These are phyloP conservation scores for Westerdykella ornata DNA, from an alignment of 2,329 filamentous ascomycete genomes.

Conservation along the genomic window DNA sequence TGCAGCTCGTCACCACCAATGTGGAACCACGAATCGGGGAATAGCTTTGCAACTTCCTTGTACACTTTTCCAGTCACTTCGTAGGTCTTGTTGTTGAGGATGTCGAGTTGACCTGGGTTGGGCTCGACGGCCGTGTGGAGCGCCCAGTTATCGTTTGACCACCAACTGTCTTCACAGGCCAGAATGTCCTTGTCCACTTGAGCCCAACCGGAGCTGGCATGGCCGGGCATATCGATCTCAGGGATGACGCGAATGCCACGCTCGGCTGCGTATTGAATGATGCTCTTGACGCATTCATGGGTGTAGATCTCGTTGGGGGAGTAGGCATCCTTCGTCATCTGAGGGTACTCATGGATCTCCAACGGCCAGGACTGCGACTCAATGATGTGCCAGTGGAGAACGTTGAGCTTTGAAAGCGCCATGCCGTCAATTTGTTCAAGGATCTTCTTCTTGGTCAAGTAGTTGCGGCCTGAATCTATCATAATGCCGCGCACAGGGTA, in stretches of 20 bases:
- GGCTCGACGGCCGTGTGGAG: slow-evolving; percentile 52
- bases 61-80: slow-evolving; percentile 50
- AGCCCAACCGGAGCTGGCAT: slow-evolving; percentile 51
- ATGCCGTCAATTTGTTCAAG: slow-evolving; percentile 51
- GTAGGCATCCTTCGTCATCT: slow-evolving; percentile 52
- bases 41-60: slow-evolving; percentile 46
- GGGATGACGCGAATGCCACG: slow-evolving; percentile 55
- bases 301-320: slow-evolving; percentile 45
- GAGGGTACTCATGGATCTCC: slow-evolving; percentile 44
- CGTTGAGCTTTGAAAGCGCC: slow-evolving; percentile 52
- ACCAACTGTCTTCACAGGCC: slow-evolving; percentile 53
- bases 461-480: slow-evolving; percentile 52
- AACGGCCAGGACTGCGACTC: slow-evolving; percentile 53
- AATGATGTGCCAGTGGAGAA: slow-evolving; percentile 53
- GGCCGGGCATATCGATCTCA: slow-evolving; percentile 58
- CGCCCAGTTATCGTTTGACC: slow-evolving; percentile 53
- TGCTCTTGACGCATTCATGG: slow-evolving; percentile 37
- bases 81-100: slow-evolving; percentile 52
- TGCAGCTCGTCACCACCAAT: slow-evolving; percentile 53
- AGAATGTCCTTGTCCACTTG: slow-evolving; percentile 52
- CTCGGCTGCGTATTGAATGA: slow-evolving; percentile 47
- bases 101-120: slow-evolving; percentile 52
- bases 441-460: slow-evolving; percentile 47
- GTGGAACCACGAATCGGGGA: slow-evolving; percentile 51
- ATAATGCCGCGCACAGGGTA: slow-evolving; percentile 52